Percentiles rank a stretch among this genome's conserved stretches.
Evolutionary conservation across 257 asterid genomes (phyloP).

Genomic region (Solanum gandarillasii): DNA sequence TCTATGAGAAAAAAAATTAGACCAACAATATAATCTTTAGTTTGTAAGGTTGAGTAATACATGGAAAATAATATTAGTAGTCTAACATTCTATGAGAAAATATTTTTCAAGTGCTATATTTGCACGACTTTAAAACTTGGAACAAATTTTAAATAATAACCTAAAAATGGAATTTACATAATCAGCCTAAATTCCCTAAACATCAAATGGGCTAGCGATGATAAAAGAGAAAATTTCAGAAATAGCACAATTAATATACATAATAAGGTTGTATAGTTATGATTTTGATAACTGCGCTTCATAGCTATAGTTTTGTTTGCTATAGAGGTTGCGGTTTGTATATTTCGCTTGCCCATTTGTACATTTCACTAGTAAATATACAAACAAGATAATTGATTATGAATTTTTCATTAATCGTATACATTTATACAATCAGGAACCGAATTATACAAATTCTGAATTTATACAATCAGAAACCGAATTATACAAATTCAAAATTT

Average conservation of each 20-base stretch:
- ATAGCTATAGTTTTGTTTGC: rapidly evolving
- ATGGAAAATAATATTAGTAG: background rate
- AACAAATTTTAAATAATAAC: background rate
- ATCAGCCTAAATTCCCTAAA: background rate
- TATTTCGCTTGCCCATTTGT: too few relatives aligned
- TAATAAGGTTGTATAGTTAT: too few relatives aligned
- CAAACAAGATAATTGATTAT: background rate
- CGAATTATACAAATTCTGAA: too few relatives aligned
- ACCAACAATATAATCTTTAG: background rate
- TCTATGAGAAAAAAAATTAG: too few relatives aligned
- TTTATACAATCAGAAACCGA: too few relatives aligned
- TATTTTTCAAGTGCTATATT: background rate
- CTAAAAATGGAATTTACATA: background rate
- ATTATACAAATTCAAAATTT: rapidly evolving
- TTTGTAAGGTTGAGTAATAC: background rate
- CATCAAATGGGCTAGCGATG: background rate
- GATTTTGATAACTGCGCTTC: rapidly evolving
- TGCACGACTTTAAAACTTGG: background rate
- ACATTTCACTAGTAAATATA: background rate
- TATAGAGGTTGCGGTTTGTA: background rate
- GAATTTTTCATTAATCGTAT: background rate
- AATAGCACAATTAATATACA: background rate
- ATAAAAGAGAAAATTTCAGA: background rate
- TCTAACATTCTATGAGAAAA: background rate
- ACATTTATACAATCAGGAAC: too few relatives aligned